Percentiles rank a stretch among this genome's conserved stretches.
phyloP scores from a whole-genome alignment of 768 basidiomycete genomes.

The Tulasnella sp. region DNA sequence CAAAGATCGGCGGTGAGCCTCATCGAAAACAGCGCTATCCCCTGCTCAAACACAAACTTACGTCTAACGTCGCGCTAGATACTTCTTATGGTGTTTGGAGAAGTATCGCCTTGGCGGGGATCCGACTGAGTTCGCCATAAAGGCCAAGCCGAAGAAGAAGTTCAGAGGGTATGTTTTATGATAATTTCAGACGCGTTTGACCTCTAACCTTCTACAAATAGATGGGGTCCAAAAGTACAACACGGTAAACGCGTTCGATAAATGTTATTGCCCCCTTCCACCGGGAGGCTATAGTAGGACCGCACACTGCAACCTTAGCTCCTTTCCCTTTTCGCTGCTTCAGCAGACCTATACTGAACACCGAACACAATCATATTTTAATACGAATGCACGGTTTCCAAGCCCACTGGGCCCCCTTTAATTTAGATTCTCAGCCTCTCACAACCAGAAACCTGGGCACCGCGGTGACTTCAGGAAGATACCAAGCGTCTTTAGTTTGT shows the following conservation, averaged over 20 bases:
- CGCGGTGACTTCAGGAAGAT: too few species aligned
- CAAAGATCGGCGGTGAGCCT: conserved; percentile 55
- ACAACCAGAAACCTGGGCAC: not conserved
- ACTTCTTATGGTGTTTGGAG: conserved; percentile 77
- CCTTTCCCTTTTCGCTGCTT: not conserved
- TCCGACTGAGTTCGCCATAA: conserved; percentile 52
- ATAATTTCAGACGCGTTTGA: not conserved
- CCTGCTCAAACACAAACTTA: not conserved
- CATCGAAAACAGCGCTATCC: not conserved
- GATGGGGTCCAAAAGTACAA: conserved; percentile 67
- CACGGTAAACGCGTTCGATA: conserved; percentile 55
- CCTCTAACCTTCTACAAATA: conserved; percentile 24
- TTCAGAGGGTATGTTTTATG: conserved; percentile 55
- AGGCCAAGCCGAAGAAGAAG: conserved; percentile 59
- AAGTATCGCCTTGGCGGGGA: conserved; percentile 54
- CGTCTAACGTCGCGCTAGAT: too few species aligned
- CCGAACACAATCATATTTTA: too few species aligned
- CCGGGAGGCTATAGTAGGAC: too few species aligned
- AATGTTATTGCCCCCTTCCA: too few species aligned
- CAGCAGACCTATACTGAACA: too few species aligned
- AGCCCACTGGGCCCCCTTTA: not conserved
- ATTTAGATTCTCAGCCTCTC: not conserved
- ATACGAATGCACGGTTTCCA: not conserved
- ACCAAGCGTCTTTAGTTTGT: too few species aligned
- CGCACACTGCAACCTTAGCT: not conserved